A percentile compares a stretch with the other conserved stretches of the same genome.
Conservation (phyloP, 192 early-diverging fungal species). For the Paraglomus occultum region DNA sequence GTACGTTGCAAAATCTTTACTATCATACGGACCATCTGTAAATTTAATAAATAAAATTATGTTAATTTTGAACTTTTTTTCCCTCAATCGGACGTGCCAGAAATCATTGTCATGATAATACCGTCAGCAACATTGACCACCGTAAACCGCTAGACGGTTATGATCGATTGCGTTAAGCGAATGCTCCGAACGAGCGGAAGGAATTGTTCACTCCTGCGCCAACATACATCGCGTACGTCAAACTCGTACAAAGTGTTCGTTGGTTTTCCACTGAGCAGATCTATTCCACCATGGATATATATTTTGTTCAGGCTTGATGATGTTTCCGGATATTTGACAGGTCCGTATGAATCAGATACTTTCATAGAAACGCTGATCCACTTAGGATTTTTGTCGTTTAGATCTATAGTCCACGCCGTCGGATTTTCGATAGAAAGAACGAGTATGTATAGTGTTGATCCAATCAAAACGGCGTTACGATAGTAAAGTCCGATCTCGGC, state of each 20-base stretch:
- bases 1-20: constrained; percentile 13
- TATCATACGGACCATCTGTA: constrained; percentile 4
- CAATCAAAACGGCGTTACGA: not conserved
- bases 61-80: too few relatives aligned
- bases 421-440: not conserved
- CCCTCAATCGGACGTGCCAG: too few relatives aligned
- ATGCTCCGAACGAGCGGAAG: not conserved
- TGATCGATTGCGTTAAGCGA: not conserved
- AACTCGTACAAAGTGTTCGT: constrained; percentile 9
- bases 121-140: not conserved
- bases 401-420: not conserved
- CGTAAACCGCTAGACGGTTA: not conserved
- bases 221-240: not conserved
- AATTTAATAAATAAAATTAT: too few relatives aligned
- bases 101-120: too few relatives aligned
- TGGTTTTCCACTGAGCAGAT: not conserved
- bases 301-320: not conserved
- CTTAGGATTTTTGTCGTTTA: not conserved
- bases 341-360: not conserved
- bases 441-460: not conserved
- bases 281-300: constrained; percentile 19
- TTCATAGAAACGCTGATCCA: not conserved
- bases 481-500: not conserved
- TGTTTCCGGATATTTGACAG: not conserved
- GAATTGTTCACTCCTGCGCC: not conserved